phyloP scores from a whole-genome alignment of 768 basidiomycete species.

The Russula sp. region DNA sequence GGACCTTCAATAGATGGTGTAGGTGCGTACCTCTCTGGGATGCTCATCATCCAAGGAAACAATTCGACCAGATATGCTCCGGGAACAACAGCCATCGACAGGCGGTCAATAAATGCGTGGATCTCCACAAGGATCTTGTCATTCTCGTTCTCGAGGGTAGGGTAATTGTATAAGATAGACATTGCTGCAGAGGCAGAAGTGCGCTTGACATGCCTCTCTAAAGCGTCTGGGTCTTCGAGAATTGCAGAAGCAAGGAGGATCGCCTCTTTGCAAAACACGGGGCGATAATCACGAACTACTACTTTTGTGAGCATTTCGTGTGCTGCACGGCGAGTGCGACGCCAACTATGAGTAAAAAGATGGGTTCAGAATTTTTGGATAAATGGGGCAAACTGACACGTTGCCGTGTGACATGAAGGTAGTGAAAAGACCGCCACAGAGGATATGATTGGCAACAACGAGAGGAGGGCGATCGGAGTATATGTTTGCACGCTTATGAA shows the following conservation, averaged over 20 bases:
- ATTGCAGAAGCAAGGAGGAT: not conserved
- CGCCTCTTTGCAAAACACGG: conserved; percentile 1
- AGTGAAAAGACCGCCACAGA: conserved; percentile 28
- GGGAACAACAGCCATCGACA: conserved; percentile 5
- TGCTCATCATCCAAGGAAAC: conserved; percentile 17
- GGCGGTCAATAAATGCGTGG: not conserved
- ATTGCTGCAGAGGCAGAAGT: not conserved
- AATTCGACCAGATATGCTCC: conserved; percentile 22
- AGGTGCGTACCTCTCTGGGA: not conserved
- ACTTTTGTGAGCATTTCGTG: conserved; percentile 4
- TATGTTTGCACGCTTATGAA: conserved; percentile 29
- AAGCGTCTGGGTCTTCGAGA: not conserved
- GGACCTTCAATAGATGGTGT: not conserved
- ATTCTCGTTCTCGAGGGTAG: not conserved
- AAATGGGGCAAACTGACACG: conserved; percentile 13
- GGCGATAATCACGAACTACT: not conserved
- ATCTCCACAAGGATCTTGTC: conserved; percentile 1
- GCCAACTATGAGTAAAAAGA: conserved; percentile 1
- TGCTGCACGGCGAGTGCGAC: conserved; percentile 6
- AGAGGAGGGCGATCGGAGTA: conserved; percentile 26
- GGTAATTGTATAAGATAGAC: conserved; percentile 1
- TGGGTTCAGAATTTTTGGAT: not conserved
- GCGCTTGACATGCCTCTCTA: conserved; percentile 1
- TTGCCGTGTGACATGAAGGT: conserved; percentile 24
- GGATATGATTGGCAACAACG: conserved; percentile 30